A percentile compares a stretch with the other conserved stretches of the same genome.
Conservation (phyloP, 2,329 filamentous ascomycete genomes). For the Parascedosporium putredinis region DNA sequence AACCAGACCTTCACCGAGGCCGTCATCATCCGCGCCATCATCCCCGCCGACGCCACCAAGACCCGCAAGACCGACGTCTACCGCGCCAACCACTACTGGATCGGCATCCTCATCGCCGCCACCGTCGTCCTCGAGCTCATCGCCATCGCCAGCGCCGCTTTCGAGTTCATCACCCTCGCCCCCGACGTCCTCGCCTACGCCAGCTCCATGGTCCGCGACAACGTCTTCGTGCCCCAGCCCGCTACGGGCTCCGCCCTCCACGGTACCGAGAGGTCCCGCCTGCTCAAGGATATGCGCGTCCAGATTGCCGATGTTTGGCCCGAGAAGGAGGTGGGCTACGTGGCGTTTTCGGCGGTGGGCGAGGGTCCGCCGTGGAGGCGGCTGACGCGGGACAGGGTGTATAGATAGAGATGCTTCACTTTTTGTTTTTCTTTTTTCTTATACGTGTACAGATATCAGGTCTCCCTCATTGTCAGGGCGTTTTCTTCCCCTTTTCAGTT, state of each 20-base stretch:
- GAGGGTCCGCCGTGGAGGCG: background rate
- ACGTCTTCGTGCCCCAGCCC: background rate
- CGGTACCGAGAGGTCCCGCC: background rate
- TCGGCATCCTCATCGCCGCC: background rate
- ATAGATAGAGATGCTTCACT: no score
- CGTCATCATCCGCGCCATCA: background rate
- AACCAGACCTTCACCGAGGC: background rate
- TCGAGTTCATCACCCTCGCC: background rate
- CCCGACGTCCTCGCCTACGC: slow-evolving; percentile 6
- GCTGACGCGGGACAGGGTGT: background rate
- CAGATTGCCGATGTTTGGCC: background rate
- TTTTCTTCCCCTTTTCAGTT: no score
- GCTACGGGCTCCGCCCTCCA: background rate
- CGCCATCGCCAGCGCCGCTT: background rate
- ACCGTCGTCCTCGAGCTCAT: background rate
- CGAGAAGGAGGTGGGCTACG: background rate
- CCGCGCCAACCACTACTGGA: background rate
- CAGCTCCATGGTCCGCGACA: slow-evolving; percentile 7
- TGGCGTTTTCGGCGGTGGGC: background rate
- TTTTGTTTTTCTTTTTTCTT: no score
- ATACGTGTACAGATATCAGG: no score
- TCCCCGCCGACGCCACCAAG: background rate
- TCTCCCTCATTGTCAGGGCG: no score
- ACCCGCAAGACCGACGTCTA: background rate
- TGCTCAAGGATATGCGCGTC: background rate